Base-by-base conservation (phyloP, 345 rosid genomes). In the Eucalyptus leucophloia region DNA sequence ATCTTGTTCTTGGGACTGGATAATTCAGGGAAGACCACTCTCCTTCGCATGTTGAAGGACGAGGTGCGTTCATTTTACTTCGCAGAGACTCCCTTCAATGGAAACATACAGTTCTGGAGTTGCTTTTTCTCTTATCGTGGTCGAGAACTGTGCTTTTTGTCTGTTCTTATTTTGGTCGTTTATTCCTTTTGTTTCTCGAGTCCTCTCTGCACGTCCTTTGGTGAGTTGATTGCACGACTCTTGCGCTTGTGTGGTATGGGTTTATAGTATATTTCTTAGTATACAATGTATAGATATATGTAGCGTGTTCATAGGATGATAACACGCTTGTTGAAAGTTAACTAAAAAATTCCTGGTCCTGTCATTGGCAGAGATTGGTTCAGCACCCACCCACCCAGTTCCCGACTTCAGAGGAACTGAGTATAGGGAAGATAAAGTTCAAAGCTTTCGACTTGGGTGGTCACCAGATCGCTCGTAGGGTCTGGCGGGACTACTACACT, bases 371-470 rank as follows among this genome's bases (percentile, higher is more conserved):
- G 95, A 53, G 56, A 87, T 87, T 93, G 90, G 95, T 90, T 88
- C 95, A 93, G 85, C 94, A 93, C 77, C 94, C 90, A 89, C 94
- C 93, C 26, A 93, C 93, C 16, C 94, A 92, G 89, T 90, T 91
- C 88, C 95, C 94, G 2, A 93, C 95, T 18, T 93, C 94, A 1
- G 95, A 93, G 87, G 95, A 93, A 89, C 93, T 93, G 42, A 92
- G 91, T 58, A 93, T 93, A 51, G 95, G 94, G 77, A 91, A 90
- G 67, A 93, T 93, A 80, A 93, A 93, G 92, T 93, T 93, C 86
- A 93, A 93, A 91, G 95, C 94, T 47, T 92, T 93, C 86, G 94
- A 93, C 89, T 90, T 93, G 91, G 94, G 95, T 12, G 95, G 95
- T 49, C 95, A 92, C 51, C 91, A 89, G 92, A 93, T 93, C 88